These are phyloP conservation scores for Heterobasidion irregulare DNA, from an alignment of 1,284 basidiomycete genomes.

Conservation along the genomic window DNA sequence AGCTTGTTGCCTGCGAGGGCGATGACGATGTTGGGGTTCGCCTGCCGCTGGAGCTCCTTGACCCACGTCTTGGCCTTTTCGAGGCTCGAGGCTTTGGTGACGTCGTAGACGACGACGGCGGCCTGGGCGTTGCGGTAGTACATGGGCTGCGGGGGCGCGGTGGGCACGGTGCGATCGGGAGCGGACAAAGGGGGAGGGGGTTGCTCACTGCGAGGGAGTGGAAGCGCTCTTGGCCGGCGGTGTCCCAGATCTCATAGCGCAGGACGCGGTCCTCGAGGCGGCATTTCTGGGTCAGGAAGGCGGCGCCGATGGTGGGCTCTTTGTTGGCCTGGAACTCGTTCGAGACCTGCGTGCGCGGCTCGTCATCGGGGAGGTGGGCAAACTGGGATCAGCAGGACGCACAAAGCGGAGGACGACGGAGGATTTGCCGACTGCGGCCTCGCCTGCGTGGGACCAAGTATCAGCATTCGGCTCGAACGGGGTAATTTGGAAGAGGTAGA, in stretches of 20 bases:
- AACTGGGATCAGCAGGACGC: conserved; percentile 23
- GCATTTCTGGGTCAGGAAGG: conserved; percentile 89
- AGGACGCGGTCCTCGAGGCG: conserved; percentile 86
- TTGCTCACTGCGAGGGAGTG: conserved; percentile 77
- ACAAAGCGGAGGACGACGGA: conserved; percentile 98
- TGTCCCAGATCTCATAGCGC: conserved; percentile 96
- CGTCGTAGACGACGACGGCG: conserved; percentile 96
- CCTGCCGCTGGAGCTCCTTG: conserved; percentile 97
- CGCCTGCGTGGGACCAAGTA: conserved; percentile 46
- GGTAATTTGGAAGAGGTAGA: neutral
- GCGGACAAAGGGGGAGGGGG: conserved; percentile 9
- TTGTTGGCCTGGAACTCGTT: conserved; percentile 97
- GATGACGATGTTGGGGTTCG: conserved; percentile 98
- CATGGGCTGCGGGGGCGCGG: conserved; percentile 60
- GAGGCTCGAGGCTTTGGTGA: conserved; percentile 88
- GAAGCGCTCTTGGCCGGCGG: conserved; percentile 92
- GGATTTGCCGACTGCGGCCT: conserved; percentile 99
- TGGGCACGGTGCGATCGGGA: conserved; percentile 1
- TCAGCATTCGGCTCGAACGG: conserved; percentile 7
- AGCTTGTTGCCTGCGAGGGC: conserved; percentile 95
- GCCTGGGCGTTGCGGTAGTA: conserved; percentile 99
- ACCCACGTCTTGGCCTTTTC: conserved; percentile 99
- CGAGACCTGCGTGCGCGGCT: conserved; percentile 48
- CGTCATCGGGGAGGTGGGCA: neutral
- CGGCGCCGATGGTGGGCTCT: conserved; percentile 97